Percentiles rank a stretch among this genome's conserved stretches.
phyloP scores from a whole-genome alignment of 1,284 basidiomycete genomes.

The Cryptococcus sp. region DNA sequence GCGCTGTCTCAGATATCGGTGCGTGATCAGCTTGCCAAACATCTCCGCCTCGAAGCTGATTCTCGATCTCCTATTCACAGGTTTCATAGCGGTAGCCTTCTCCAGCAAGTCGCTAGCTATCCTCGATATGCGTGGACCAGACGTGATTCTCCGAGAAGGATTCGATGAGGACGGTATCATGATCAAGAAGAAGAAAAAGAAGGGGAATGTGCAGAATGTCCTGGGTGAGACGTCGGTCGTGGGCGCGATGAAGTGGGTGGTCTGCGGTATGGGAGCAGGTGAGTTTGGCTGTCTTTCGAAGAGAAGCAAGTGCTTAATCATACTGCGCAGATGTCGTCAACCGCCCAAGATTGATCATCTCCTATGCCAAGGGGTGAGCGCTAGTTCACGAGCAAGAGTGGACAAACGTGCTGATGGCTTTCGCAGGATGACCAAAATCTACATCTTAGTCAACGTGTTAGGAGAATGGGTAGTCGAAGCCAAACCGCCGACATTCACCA shows the following conservation, averaged over 20 bases:
- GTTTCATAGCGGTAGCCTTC: slow-evolving; percentile 73
- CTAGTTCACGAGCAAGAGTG: too few relatives aligned
- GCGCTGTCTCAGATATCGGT: slow-evolving; percentile 71
- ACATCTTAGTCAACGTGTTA: slow-evolving; percentile 58
- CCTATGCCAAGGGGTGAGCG: slow-evolving; percentile 61
- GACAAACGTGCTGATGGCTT: too few relatives aligned
- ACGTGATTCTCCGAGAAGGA: slow-evolving; percentile 60
- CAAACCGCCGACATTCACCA: slow-evolving; percentile 50
- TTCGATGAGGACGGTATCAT: slow-evolving; percentile 47
- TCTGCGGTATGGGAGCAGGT: slow-evolving; percentile 63
- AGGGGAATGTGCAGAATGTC: slow-evolving; percentile 48
- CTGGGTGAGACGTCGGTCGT: slow-evolving; percentile 53
- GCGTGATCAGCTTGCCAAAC: slow-evolving; percentile 26
- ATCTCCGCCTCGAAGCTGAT: not conserved
- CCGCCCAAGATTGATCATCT: slow-evolving; percentile 65
- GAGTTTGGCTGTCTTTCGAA: slow-evolving; percentile 11
- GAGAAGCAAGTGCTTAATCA: slow-evolving; percentile 4
- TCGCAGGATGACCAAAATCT: slow-evolving; percentile 57
- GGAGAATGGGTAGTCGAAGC: slow-evolving; percentile 63
- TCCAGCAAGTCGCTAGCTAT: slow-evolving; percentile 63
- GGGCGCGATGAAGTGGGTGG: slow-evolving; percentile 65
- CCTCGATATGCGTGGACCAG: slow-evolving; percentile 71
- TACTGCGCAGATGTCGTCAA: slow-evolving; percentile 57
- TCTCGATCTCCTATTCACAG: slow-evolving; percentile 50
- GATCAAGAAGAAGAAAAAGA: slow-evolving; percentile 51